Base-by-base conservation (phyloP, 352 stramenopile genomes). In the Pythium rhizo-oryzae region DNA sequence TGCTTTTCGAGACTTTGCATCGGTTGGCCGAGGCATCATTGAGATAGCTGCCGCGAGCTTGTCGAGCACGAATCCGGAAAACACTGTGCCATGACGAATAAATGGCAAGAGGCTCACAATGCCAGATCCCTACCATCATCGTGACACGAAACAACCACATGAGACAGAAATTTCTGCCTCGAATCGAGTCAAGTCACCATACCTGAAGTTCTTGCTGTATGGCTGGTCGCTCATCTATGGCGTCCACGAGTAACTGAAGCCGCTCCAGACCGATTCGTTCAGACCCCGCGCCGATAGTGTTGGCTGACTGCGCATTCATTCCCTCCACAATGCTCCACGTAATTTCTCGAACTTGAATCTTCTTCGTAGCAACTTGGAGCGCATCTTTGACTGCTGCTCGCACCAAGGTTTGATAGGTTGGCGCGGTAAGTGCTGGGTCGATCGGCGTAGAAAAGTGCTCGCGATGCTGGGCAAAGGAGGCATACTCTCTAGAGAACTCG, bases 41-140 rank as follows among this genome's bases (percentile, higher is more conserved):
- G 62, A 59, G 39, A 92, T 90, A 24, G 71, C 68, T 39, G 72
- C 60, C 3, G 63, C 54, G 41, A 92, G 78, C 44, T 77, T 73
- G 25, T 74, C 70, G 28, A 93, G 56, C 37, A 92, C 76, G 28
- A 82, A 75, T 8, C 82, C 81, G 54, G 74, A 74, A 56, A 84
- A 93, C 0, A 93, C 58, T 28, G 81, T 78, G 0, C 85, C 83
- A 21, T 93, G 85, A 0, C 85, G 85, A 70, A 93, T 81, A 69
- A 86, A 91, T 41, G 85, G 85, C n/a, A 92, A 54, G n/a, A 93
- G 39, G 71, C 83, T 92, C 62, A 91, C 41, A 6, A 93, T 74
- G 28, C 85, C 85, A 37, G 79, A 77, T 25, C 85, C 85, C 47
- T 81, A 37, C 1, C 25, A 2, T 44, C 33, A 39, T 39, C 11